Conservation (phyloP, 306 rosid genomes). For the Dryas drummondii region DNA sequence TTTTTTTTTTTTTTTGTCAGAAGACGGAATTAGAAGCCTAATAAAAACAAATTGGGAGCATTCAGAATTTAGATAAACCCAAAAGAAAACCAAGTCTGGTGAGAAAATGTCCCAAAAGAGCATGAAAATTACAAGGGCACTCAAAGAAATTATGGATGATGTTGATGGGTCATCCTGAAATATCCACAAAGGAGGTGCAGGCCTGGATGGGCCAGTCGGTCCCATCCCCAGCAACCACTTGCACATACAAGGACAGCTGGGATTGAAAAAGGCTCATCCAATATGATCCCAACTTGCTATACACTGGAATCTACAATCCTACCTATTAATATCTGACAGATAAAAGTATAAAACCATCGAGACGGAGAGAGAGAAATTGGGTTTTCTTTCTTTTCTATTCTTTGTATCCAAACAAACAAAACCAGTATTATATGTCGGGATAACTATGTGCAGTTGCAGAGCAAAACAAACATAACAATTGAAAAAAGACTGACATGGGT, state of each 20-base stretch:
- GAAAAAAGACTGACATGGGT: constrained; percentile 15
- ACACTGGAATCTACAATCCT: constrained; percentile 34
- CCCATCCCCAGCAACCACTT: constrained; percentile 73
- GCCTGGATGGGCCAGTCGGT: constrained; percentile 67
- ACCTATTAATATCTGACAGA: constrained; percentile 67
- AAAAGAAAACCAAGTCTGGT: constrained; percentile 10
- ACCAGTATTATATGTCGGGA: constrained; percentile 2
- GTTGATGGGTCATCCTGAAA: constrained; percentile 70
- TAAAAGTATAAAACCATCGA: constrained; percentile 25
- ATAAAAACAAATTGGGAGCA: constrained; percentile 27
- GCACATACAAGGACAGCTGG: constrained; percentile 61
- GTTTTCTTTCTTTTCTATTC: constrained; percentile 12
- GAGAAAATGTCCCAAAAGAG: constrained; percentile 29
- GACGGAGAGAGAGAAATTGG: constrained; percentile 42
- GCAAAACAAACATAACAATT: neutral
- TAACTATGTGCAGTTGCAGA: constrained; percentile 20
- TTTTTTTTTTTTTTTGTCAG: too few relatives aligned
- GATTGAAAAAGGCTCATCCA: constrained; percentile 39
- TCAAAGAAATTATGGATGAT: constrained; percentile 50
- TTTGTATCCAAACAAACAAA: constrained; percentile 8
- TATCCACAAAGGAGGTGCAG: constrained; percentile 34
- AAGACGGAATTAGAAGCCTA: neutral
- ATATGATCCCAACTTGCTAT: constrained; percentile 48
- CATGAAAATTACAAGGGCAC: constrained; percentile 44
- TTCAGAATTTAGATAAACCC: constrained; percentile 30